These are phyloP conservation scores for Bisporella sp. DNA, from an alignment of 2,329 filamentous ascomycete species.

Conservation along the genomic window DNA sequence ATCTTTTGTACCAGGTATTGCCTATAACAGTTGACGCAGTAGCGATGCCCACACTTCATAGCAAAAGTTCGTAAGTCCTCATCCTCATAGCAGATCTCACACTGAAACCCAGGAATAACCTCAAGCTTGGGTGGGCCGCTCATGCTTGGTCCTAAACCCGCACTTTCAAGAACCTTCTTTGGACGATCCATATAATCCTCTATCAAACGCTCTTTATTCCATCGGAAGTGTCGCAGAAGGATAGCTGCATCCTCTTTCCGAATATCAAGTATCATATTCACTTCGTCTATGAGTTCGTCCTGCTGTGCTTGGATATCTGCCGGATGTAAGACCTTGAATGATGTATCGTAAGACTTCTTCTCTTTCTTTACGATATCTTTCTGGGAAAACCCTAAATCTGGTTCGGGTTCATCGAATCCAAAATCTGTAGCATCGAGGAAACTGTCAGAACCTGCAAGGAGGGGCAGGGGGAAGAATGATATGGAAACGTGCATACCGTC, in stretches of 20 bases:
- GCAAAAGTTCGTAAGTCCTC: slow-evolving; percentile 76
- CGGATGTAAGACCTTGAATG: slow-evolving; percentile 76
- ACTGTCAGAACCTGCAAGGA: slow-evolving; percentile 4
- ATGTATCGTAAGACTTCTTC: slow-evolving; percentile 73
- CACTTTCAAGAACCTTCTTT: slow-evolving; percentile 72
- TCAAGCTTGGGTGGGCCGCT: slow-evolving; percentile 60
- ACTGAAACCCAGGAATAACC: slow-evolving; percentile 68
- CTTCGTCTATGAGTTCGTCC: slow-evolving; percentile 77
- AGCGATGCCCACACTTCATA: slow-evolving; percentile 91
- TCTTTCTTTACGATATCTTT: slow-evolving; percentile 65
- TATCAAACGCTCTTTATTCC: slow-evolving; percentile 94
- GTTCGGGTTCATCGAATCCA: slow-evolving; percentile 42
- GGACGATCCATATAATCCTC: slow-evolving; percentile 94
- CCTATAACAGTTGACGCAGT: slow-evolving; percentile 85
- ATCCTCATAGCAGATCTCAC: slow-evolving; percentile 96
- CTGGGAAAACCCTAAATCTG: slow-evolving; percentile 40
- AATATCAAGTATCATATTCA: slow-evolving; percentile 85
- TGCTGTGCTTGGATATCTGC: slow-evolving; percentile 79
- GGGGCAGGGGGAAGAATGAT: slow-evolving; percentile 1
- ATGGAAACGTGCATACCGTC: slow-evolving; percentile 21
- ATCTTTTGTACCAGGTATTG: slow-evolving; percentile 94
- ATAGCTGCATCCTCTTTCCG: slow-evolving; percentile 87
- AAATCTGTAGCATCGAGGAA: slow-evolving; percentile 21
- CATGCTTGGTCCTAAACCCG: slow-evolving; percentile 67
- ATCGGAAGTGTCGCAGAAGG: slow-evolving; percentile 78